Base-by-base conservation (phyloP, 495 filamentous ascomycete species). In the Acidiella bohemica region DNA sequence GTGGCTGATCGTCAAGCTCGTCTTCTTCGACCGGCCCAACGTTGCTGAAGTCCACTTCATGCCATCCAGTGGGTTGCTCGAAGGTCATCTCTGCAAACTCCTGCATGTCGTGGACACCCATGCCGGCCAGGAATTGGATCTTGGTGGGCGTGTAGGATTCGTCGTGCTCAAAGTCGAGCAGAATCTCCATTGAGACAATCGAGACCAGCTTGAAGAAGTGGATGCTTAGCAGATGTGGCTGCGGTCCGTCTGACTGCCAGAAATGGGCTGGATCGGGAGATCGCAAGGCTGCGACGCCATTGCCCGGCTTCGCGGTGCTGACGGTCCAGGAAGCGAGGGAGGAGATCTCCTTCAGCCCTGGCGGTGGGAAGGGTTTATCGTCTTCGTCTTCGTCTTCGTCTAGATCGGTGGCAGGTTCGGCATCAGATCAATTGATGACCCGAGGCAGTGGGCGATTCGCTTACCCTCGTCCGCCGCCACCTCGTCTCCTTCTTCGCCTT, bases 201-300 rank as follows among this genome's bases (percentile, higher is more conserved):
- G 76, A 76, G 32, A 95, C 90, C 6, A 86, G 70, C 54, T 93
- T 92, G 63, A 90, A 80, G 62, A 97, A 97, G 60, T 96, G 88
- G 13, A 94, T 76, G 25, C 81, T 93, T 18, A 97, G 71, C n/a
- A 76, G 73, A 48, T 97, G 90, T 11, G 90, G 90, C 53, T 97
- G 90, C 4, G 88, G 86, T 1, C 90, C 92, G 58, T 96, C 92
- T 12, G 84, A 93, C 72, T 96, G 90, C 90, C 90, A 97, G 68
- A 84, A 96, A 47, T 80, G 74, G 33, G 68, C 62, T 2, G 81
- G 73, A 31, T 84, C 81, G 17, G 86, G 80, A 54, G 76, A 71
- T 16, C 84, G 79, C 17, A 97, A 76, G 47, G 88, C 83, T 22
- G 78, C 71, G 31, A 94, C 78, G 25, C 84, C 84, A 57, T 81